Evolutionary conservation across 2,329 filamentous ascomycete species (phyloP).

Genomic region (Balansia obtecta): DNA sequence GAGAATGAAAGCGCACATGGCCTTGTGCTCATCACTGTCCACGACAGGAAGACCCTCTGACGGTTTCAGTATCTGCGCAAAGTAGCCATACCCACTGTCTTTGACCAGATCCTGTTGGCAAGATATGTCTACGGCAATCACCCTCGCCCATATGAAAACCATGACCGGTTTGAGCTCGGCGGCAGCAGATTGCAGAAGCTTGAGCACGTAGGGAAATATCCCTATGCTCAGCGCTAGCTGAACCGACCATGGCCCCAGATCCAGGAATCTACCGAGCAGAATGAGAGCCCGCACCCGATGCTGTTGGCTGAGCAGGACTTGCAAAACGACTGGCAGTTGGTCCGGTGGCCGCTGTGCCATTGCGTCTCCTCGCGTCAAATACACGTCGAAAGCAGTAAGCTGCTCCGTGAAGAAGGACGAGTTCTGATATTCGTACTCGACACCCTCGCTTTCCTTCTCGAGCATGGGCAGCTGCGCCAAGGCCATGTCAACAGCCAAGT

Average conservation of each 20-base stretch:
- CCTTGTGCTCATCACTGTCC: conserved; percentile 87
- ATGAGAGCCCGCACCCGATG: conserved; percentile 86
- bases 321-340: conserved; percentile 88
- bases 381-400: conserved; percentile 92
- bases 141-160: conserved; percentile 98
- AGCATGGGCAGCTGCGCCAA: conserved; percentile 78
- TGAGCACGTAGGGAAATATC: conserved; percentile 98
- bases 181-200: conserved; percentile 87
- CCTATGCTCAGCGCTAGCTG: conserved; percentile 94
- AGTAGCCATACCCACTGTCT: conserved; percentile 95
- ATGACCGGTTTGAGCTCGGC: conserved; percentile 93
- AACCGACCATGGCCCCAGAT: conserved; percentile 96
- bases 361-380: conserved; percentile 68
- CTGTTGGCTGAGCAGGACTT: conserved; percentile 90
- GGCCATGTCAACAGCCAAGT: conserved; percentile 91
- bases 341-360: conserved; percentile 80
- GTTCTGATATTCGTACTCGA: conserved; percentile 83
- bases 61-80: conserved; percentile 83
- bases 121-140: conserved; percentile 86
- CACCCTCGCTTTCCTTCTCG: conserved; percentile 60
- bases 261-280: conserved; percentile 81
- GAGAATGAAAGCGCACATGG: conserved; percentile 97
- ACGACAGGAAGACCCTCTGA: conserved; percentile 71
- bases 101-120: conserved; percentile 92
- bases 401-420: conserved; percentile 97